Evolutionary conservation across 305 asterid species (phyloP).

Genomic region (Lippia alba): DNA sequence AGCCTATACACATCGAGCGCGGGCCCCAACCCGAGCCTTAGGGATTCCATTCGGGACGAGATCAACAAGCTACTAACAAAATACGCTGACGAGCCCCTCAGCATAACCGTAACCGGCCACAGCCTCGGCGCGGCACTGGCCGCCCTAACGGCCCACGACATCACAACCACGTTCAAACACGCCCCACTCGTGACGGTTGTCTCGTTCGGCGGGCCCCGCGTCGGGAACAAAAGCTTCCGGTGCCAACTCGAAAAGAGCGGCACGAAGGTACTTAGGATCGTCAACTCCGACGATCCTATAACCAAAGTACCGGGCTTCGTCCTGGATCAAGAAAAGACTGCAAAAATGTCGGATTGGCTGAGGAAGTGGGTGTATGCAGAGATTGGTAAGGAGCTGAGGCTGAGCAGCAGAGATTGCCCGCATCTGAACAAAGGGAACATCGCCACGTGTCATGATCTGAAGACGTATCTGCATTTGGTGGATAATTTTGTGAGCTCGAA

Average conservation of each 20-base stretch:
- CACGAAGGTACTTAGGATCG: conserved; percentile 68
- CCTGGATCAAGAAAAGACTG: conserved; percentile 36
- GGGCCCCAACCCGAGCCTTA: conserved; percentile 46
- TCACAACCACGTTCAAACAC: conserved; percentile 52
- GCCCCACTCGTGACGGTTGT: conserved; percentile 75
- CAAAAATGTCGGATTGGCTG: conserved; percentile 50
- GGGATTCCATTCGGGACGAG: conserved; percentile 53
- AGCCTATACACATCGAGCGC: conserved; percentile 72
- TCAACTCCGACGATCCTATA: conserved; percentile 67
- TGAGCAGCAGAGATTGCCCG: conserved; percentile 63
- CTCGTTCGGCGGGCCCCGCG: conserved; percentile 82
- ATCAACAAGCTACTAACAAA: conserved; percentile 42
- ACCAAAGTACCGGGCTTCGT: conserved; percentile 79
- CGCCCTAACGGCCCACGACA: conserved; percentile 81
- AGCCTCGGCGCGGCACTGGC: conserved; percentile 95
- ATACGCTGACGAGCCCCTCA: conserved; percentile 74
- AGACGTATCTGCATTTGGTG: conserved; percentile 66
- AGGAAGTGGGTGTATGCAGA: conserved; percentile 66
- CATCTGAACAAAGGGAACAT: conserved; percentile 47
- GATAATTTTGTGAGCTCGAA: conserved; percentile 62
- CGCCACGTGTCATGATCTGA: conserved; percentile 68
- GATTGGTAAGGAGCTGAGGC: conserved; percentile 64
- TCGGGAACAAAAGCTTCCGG: conserved; percentile 67
- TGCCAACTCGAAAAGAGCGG: conserved; percentile 59
- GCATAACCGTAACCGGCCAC: conserved; percentile 93